Conservation (phyloP, 2,329 filamentous ascomycete species). For the Nemania sp. region DNA sequence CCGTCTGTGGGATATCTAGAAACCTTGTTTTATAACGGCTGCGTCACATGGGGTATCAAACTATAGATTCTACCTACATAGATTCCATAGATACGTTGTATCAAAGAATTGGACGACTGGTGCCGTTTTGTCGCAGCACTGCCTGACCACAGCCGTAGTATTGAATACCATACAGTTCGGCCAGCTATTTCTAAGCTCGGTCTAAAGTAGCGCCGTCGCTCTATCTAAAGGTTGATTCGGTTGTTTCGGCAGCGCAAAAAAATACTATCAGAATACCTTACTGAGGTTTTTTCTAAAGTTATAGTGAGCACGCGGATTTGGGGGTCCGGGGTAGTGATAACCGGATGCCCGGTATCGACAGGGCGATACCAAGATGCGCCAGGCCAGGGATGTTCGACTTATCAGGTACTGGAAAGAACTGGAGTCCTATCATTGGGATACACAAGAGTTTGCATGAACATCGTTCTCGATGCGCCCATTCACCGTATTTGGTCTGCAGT, state of each 20-base stretch:
- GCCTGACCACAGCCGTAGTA: not conserved
- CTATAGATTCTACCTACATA: not conserved
- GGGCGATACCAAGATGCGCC: not conserved
- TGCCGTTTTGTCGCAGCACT: not conserved
- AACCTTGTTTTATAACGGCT: not conserved
- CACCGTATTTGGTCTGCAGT: not conserved
- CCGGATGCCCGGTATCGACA: conserved; percentile 8
- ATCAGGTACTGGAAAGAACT: conserved; percentile 3
- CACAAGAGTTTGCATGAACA: conserved; percentile 4
- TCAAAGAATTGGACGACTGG: not conserved
- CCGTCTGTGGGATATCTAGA: not conserved
- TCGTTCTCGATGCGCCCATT: not conserved
- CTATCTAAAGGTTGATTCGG: no score
- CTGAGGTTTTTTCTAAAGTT: not conserved
- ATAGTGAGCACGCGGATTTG: conserved; percentile 6
- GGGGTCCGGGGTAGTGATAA: conserved; percentile 13
- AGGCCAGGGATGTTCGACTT: conserved; percentile 6
- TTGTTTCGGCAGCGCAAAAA: not conserved
- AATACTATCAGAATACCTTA: not conserved
- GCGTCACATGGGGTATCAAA: not conserved
- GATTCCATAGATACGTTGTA: not conserved
- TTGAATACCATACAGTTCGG: not conserved
- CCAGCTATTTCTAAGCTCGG: not conserved
- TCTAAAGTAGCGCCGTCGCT: not conserved
- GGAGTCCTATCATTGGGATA: conserved; percentile 11